Conservation (phyloP, 1,139 yeast genomes). For the Tardiomyces digboiensis region DNA sequence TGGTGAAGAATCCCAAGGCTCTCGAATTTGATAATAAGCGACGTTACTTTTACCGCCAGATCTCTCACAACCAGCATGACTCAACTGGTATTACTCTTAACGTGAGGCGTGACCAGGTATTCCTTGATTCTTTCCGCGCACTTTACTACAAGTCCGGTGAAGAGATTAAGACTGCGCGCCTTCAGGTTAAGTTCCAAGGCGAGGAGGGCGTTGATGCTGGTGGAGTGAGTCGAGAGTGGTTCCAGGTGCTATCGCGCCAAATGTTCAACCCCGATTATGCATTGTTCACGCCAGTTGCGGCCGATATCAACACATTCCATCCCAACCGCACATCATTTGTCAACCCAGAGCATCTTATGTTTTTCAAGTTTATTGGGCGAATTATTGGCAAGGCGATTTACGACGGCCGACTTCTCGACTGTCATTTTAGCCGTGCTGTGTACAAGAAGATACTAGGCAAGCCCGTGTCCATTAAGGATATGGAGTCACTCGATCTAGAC, state of each 20-base stretch:
- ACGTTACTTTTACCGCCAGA: slow-evolving; percentile 68
- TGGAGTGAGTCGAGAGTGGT: slow-evolving; percentile 97
- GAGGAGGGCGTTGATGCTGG: slow-evolving; percentile 99
- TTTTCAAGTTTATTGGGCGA: slow-evolving; percentile 91
- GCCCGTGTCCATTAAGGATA: slow-evolving; percentile 79
- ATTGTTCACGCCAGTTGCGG: slow-evolving; percentile 80
- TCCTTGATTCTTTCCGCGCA: slow-evolving; percentile 81
- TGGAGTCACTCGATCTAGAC: slow-evolving; percentile 91
- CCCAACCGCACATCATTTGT: slow-evolving; percentile 92
- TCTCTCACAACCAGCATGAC: slow-evolving; percentile 22
- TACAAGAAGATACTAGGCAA: slow-evolving; percentile 80
- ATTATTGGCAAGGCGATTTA: slow-evolving; percentile 91
- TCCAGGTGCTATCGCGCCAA: slow-evolving; percentile 85
- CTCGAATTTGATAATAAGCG: slow-evolving; percentile 93
- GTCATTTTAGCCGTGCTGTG: slow-evolving; percentile 94
- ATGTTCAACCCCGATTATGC: slow-evolving; percentile 98
- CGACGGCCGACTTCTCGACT: slow-evolving; percentile 82
- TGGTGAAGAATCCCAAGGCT: slow-evolving; percentile 83
- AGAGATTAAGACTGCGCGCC: slow-evolving; percentile 62
- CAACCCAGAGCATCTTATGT: slow-evolving; percentile 76
- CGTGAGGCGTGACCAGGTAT: slow-evolving; percentile 84
- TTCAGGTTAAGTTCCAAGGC: slow-evolving; percentile 78
- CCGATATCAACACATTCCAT: slow-evolving; percentile 91
- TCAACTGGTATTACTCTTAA: slow-evolving; percentile 47
- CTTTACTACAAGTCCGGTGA: slow-evolving; percentile 72